Percentiles rank a stretch among this genome's conserved stretches.
Conservation (phyloP, 148 eudicot species). For the Polygonum aviculare region DNA sequence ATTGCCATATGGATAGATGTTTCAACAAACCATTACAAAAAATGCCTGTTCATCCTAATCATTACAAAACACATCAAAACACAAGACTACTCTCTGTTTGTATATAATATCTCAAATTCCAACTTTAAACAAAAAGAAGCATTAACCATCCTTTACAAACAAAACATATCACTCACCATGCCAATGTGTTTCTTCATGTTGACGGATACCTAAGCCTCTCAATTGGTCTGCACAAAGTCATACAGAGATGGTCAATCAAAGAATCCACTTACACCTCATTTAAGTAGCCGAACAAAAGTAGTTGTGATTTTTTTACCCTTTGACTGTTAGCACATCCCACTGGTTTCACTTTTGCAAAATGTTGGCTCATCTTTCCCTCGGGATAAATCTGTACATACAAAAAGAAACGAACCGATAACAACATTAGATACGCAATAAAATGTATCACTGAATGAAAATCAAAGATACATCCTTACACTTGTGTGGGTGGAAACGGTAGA, state of each 20-base stretch:
- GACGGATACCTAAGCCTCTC: constrained; percentile 89
- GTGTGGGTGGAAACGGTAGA: constrained; percentile 85
- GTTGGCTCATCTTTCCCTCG: constrained; percentile 99
- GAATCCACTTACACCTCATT: background rate
- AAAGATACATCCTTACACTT: constrained; percentile 53
- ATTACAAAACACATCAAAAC: background rate
- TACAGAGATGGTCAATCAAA: background rate
- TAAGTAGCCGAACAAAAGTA: background rate
- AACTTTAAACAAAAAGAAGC: no score
- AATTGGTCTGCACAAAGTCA: constrained; percentile 61
- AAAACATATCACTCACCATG: constrained; percentile 55
- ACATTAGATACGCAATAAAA: background rate
- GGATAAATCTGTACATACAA: constrained; percentile 58
- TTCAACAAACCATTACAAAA: background rate
- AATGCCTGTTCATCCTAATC: background rate
- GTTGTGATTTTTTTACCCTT: constrained; percentile 48
- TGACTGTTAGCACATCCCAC: constrained; percentile 93
- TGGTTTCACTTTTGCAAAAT: constrained; percentile 82
- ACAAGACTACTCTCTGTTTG: background rate
- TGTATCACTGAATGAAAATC: background rate
- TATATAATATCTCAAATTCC: background rate
- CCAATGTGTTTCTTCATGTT: constrained; percentile 99
- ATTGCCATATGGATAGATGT: background rate
- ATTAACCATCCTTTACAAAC: background rate
- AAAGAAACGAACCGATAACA: background rate